Evolutionary conservation across 75 land plant genomes (phyloP).

Genomic region (Isoetes taiwanensis): DNA sequence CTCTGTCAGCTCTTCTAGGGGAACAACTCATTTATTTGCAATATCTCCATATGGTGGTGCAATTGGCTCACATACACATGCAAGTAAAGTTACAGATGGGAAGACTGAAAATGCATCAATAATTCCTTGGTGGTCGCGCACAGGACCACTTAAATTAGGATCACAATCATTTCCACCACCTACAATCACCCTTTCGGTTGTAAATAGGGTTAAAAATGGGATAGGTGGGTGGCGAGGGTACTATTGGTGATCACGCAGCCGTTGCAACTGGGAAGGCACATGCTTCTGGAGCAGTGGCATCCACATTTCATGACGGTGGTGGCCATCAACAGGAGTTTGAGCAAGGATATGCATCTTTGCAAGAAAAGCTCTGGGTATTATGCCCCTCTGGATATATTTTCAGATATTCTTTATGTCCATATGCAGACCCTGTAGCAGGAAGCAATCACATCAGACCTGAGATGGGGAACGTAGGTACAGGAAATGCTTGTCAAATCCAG

Average conservation of each 20-base stretch:
- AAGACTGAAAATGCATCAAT: conserved; percentile 12
- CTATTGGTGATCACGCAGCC: conserved; percentile 68
- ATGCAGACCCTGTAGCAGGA: conserved; percentile 10
- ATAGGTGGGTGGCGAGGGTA: conserved; percentile 66
- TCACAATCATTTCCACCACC: conserved; percentile 32
- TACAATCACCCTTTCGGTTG: conserved; percentile 59
- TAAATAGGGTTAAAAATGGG: conserved; percentile 75
- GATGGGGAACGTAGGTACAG: conserved; percentile 11
- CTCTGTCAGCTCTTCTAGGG: conserved; percentile 92
- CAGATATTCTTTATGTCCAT: conserved; percentile 50
- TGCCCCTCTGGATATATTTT: conserved; percentile 75
- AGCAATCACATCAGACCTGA: conserved; percentile 2
- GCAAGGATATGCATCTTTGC: conserved; percentile 17
- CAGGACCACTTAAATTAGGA: conserved; percentile 21
- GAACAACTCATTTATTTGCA: conserved; percentile 87
- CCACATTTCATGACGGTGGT: conserved; percentile 66
- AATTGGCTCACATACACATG: conserved; percentile 23
- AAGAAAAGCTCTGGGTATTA: conserved; percentile 58
- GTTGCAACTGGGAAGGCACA: conserved; percentile 46
- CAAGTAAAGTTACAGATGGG: conserved; percentile 10
- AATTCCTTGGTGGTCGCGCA: conserved; percentile 36
- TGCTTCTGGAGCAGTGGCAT: conserved; percentile 79
- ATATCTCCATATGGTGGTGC: conserved; percentile 64
- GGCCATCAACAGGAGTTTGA: conserved; percentile 16
- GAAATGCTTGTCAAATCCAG: conserved; percentile 11